phyloP scores from a whole-genome alignment of 768 basidiomycete species.

The Mycena alexandri region DNA sequence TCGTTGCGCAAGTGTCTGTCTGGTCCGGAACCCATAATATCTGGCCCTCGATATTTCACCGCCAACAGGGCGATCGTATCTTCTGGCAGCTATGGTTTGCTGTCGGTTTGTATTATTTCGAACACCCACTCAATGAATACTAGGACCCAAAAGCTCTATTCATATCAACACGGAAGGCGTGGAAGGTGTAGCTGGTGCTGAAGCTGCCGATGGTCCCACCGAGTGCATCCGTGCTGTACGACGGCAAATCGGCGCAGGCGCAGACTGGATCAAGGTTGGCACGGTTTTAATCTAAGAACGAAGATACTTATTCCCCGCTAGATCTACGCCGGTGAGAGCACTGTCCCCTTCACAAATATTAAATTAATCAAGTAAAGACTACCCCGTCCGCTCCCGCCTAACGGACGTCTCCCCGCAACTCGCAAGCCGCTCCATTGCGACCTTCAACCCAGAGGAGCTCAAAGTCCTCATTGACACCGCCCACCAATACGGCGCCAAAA shows the following conservation, averaged over 20 bases:
- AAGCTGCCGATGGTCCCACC: conserved; percentile 68
- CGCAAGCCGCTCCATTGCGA: conserved; percentile 51
- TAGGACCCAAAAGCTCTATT: conserved; percentile 67
- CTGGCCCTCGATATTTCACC: conserved; percentile 75
- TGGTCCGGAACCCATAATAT: conserved; percentile 59
- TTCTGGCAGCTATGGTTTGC: conserved; percentile 70
- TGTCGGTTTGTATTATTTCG: not conserved
- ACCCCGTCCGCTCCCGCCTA: conserved; percentile 63
- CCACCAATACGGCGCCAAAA: conserved; percentile 65
- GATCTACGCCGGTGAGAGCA: conserved; percentile 60
- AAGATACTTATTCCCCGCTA: conserved; percentile 33
- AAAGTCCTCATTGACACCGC: conserved; percentile 64
- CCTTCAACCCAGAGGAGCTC: conserved; percentile 62
- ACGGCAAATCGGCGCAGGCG: conserved; percentile 72
- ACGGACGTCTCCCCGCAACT: conserved; percentile 53
- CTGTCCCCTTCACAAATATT: not conserved
- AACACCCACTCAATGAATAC: conserved; percentile 4
- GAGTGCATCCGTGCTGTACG: conserved; percentile 69
- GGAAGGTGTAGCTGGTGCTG: conserved; percentile 69
- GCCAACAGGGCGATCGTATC: conserved; percentile 70
- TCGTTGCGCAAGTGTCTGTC: conserved; percentile 68
- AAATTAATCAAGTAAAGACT: conserved; percentile 51
- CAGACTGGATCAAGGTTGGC: conserved; percentile 73
- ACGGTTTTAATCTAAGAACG: not conserved
- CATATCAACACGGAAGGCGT: conserved; percentile 63